Conservation (phyloP, 2,329 filamentous ascomycete genomes). For the Myrmaecium sp. region DNA sequence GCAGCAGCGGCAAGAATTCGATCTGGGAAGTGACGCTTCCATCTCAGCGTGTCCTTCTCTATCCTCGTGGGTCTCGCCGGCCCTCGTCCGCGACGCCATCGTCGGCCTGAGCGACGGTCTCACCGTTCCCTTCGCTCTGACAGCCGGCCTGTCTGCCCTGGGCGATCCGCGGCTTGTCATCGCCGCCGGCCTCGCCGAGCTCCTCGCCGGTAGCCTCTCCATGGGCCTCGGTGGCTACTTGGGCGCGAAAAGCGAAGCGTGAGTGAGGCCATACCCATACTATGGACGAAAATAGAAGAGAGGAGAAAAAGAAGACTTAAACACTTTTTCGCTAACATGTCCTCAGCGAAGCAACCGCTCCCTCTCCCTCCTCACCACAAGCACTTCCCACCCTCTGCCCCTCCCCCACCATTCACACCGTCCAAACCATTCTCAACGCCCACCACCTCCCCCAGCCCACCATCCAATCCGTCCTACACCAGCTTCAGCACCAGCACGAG, state of each 20-base stretch:
- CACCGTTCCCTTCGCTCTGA: slow-evolving; percentile 63
- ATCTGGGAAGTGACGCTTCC: too few species aligned
- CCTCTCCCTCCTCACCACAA: neutral
- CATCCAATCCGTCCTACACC: too few species aligned
- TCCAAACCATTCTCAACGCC: neutral
- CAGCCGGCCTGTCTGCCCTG: slow-evolving; percentile 47
- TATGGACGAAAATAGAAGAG: too few species aligned
- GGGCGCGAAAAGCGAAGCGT: slow-evolving; percentile 39
- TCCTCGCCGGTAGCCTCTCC: slow-evolving; percentile 56
- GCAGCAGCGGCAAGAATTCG: too few species aligned
- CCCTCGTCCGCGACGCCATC: too few species aligned
- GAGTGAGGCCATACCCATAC: too few species aligned
- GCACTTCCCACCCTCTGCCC: neutral
- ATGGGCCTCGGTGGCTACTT: slow-evolving; percentile 64
- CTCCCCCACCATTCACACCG: neutral
- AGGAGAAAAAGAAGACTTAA: too few species aligned
- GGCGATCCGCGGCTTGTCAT: slow-evolving; percentile 14
- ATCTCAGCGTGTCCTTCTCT: too few species aligned
- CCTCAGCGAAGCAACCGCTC: neutral
- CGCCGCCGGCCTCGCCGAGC: slow-evolving; percentile 52
- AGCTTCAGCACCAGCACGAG: too few species aligned
- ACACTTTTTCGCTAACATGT: neutral
- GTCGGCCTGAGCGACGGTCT: slow-evolving; percentile 62
- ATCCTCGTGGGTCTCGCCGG: too few species aligned
- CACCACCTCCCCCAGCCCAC: neutral